Conservation (phyloP, 441 rosid genomes). For the Erodium moschatum region DNA sequence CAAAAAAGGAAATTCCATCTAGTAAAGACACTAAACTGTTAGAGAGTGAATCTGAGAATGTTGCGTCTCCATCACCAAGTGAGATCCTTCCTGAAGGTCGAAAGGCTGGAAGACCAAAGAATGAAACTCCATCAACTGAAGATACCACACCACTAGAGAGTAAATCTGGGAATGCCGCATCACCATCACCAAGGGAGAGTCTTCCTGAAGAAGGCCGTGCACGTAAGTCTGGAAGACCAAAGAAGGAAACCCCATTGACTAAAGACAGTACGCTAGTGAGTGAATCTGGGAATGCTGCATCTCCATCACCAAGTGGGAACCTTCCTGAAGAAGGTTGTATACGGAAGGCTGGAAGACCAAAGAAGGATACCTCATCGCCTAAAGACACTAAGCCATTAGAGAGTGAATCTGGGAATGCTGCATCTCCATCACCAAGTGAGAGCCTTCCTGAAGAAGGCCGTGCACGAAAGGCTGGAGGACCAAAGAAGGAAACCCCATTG, state of each 20-base stretch:
- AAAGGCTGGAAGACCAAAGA: conserved; percentile 32
- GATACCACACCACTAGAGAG: conserved; percentile 32
- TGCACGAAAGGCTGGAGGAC: neutral
- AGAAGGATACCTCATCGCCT: too few species aligned
- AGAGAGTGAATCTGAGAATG: conserved; percentile 21
- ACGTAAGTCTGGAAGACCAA: conserved; percentile 23
- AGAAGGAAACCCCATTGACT: conserved; percentile 15
- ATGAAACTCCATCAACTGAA: conserved; percentile 33
- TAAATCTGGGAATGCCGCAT: conserved; percentile 19
- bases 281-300: too few species aligned
- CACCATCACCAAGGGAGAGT: neutral
- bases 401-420: neutral
- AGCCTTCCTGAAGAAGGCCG: neutral
- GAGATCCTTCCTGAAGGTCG: neutral
- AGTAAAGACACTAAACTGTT: conserved; percentile 39
- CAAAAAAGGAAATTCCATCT: conserved; percentile 38
- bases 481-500: conserved; percentile 9
- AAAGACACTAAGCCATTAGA: conserved; percentile 18
- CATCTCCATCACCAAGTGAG: neutral
- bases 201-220: conserved; percentile 10
- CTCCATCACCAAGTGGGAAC: too few species aligned
- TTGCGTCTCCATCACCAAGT: conserved; percentile 11
- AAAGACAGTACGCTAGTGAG: too few species aligned
- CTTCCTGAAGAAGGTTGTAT: too few species aligned
- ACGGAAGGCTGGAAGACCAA: too few species aligned